These are phyloP conservation scores for Chrysosphaeria jannelii DNA, from an alignment of 2,329 filamentous ascomycete genomes.

Conservation along the genomic window DNA sequence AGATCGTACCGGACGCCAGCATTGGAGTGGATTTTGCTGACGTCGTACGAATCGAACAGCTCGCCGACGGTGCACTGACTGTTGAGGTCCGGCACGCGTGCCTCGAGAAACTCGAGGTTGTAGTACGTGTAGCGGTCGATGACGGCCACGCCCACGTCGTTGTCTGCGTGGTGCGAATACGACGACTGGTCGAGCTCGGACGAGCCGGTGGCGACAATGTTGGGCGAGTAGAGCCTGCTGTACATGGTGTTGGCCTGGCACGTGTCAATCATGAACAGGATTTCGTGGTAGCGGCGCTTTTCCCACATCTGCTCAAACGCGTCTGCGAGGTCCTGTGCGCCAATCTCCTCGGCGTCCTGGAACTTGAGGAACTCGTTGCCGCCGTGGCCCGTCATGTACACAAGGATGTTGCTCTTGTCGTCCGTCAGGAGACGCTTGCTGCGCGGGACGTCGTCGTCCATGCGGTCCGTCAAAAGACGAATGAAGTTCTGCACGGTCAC, in stretches of 20 bases:
- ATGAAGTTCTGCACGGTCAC: constrained; percentile 99
- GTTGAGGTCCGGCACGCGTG: constrained; percentile 55
- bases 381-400: constrained; percentile 98
- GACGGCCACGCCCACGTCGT: constrained; percentile 88
- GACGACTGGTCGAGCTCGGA: constrained; percentile 87
- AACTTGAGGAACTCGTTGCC: constrained; percentile 97
- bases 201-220: constrained; percentile 93
- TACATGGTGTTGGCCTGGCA: constrained; percentile 99
- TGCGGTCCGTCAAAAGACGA: constrained; percentile 70
- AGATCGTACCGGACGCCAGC: constrained; percentile 84
- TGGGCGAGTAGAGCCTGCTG: constrained; percentile 88
- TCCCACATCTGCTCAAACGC: constrained; percentile 99
- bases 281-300: constrained; percentile 94
- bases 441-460: constrained; percentile 78
- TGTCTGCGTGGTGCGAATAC: constrained; percentile 93
- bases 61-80: constrained; percentile 79
- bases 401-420: constrained; percentile 82
- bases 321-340: constrained; percentile 81
- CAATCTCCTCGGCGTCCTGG: constrained; percentile 92
- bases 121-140: constrained; percentile 98
- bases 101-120: constrained; percentile 88
- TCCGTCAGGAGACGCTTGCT: constrained; percentile 87
- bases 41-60: constrained; percentile 87
- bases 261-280: constrained; percentile 99
- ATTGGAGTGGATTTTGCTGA: constrained; percentile 75